Evolutionary conservation across 1,139 yeast species (phyloP), one percentile per base, ranked within the genome.

Genomic region (Pichia sp.): DNA sequence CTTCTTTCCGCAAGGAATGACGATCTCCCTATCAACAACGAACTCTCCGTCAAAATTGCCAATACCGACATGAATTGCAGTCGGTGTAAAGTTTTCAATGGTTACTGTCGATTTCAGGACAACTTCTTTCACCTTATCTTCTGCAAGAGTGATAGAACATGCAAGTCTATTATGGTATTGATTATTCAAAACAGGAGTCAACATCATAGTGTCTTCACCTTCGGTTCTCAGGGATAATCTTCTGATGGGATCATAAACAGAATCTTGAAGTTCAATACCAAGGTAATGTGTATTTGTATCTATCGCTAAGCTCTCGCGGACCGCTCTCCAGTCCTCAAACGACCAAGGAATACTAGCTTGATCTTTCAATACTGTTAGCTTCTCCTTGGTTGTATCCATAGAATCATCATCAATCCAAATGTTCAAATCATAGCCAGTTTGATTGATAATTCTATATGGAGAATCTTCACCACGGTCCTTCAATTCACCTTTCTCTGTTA

Each of bases 281-380:
- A 88, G 60, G 3, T 69, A 64, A 29, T 77, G 80, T 17, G 66
- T 67, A 19, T 70, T 74, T 33, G 71, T 73, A 44, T 81, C 81
- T 3, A 84, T 74, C 44, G 76, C 79, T 39, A 87, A 63, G 41
- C 78, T 77, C 52, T 91, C 95, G 56, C 98, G 77, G 16, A 87
- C 74, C 23, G 70, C 71, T 44, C 84, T 70, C 96, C 97, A 91
- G 52, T 91, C 96, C 52, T 88, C 94, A 63, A 93, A 93, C 29
- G 91, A 78, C 97, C 97, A 93, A 1, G 88, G 82, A 10, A 74
- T 59, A 7, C 62, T 61, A 6, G 70, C 72, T 4, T 73, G 71
- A 30, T 77, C 69, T 32, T 63, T 63, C 18, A 87, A 57, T 0
- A 53, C 40, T 0, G 68, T 63, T 27, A 58, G 39, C n/a, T 49